Evolutionary conservation across 768 basidiomycete genomes (phyloP).

Genomic region (Lactifluus pinguis): DNA sequence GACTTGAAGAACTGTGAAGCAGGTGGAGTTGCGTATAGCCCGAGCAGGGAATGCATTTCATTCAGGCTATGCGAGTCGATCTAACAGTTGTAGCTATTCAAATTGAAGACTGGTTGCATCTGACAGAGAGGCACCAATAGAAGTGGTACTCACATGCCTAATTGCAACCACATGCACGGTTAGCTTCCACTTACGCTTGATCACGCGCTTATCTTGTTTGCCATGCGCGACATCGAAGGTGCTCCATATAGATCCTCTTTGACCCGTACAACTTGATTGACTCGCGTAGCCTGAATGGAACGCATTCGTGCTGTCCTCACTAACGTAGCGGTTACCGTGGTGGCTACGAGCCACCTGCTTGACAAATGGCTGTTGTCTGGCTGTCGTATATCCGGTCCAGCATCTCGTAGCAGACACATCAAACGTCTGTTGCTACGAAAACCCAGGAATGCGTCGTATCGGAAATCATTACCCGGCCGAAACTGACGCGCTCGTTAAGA

Average conservation of each 20-base stretch:
- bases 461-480: neutral
- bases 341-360: slow-evolving; percentile 21
- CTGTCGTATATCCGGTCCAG: slow-evolving; percentile 41
- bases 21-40: too few relatives aligned
- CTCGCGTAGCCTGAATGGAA: too few relatives aligned
- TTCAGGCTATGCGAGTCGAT: too few relatives aligned
- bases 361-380: slow-evolving; percentile 41
- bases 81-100: too few relatives aligned
- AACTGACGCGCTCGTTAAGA: neutral
- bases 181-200: too few relatives aligned
- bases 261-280: too few relatives aligned
- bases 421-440: slow-evolving; percentile 53
- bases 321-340: neutral
- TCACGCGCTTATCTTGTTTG: neutral
- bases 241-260: slow-evolving; percentile 5
- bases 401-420: slow-evolving; percentile 48
- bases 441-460: slow-evolving; percentile 43
- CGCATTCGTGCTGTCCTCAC: slow-evolving; percentile 4
- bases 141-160: too few relatives aligned
- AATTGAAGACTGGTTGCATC: too few relatives aligned
- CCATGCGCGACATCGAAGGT: slow-evolving; percentile 6
- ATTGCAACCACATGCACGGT: too few relatives aligned
- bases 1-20: too few relatives aligned
- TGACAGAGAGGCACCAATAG: too few relatives aligned
- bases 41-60: too few relatives aligned